These are phyloP conservation scores for Aspergillus jensenii DNA, from an alignment of 2,329 filamentous ascomycete species.

Conservation along the genomic window DNA sequence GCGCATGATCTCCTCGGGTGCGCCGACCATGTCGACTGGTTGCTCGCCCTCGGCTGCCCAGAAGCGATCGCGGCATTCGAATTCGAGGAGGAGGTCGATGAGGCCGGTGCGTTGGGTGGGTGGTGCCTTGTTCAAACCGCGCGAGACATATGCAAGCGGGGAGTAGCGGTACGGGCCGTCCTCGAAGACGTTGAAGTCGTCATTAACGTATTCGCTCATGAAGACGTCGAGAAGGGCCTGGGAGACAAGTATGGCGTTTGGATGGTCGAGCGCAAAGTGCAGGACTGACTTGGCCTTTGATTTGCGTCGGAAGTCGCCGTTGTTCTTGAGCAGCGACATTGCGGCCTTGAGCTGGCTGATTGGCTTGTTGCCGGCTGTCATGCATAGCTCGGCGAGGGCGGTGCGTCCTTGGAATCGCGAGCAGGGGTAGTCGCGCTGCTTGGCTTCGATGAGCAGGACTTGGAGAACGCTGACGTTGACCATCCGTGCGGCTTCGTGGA, in stretches of 20 bases:
- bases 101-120: background rate
- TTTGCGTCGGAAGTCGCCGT: constrained; percentile 6
- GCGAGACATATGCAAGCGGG: constrained; percentile 2
- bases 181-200: constrained; percentile 8
- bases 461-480: constrained; percentile 7
- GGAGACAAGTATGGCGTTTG: constrained; percentile 1
- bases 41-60: constrained; percentile 10
- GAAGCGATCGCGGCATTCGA: constrained; percentile 6
- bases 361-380: background rate
- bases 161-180: constrained; percentile 5
- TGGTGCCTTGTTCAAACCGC: constrained; percentile 1
- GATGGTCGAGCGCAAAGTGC: constrained; percentile 7
- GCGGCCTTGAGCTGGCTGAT: constrained; percentile 8
- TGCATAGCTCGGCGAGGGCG: constrained; percentile 6
- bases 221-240: constrained; percentile 8
- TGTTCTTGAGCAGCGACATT: background rate
- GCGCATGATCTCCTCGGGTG: constrained; percentile 4
- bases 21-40: constrained; percentile 2
- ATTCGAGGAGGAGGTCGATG: background rate
- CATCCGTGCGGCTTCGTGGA: constrained; percentile 7
- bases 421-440: constrained; percentile 9
- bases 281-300: constrained; percentile 7
- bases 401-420: constrained; percentile 7
- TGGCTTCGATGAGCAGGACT: background rate
- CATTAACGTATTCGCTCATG: constrained; percentile 8